Evolutionary conservation across 768 basidiomycete species (phyloP), one percentile per base, ranked within the genome.

Genomic region (Termitomyces titanicus): DNA sequence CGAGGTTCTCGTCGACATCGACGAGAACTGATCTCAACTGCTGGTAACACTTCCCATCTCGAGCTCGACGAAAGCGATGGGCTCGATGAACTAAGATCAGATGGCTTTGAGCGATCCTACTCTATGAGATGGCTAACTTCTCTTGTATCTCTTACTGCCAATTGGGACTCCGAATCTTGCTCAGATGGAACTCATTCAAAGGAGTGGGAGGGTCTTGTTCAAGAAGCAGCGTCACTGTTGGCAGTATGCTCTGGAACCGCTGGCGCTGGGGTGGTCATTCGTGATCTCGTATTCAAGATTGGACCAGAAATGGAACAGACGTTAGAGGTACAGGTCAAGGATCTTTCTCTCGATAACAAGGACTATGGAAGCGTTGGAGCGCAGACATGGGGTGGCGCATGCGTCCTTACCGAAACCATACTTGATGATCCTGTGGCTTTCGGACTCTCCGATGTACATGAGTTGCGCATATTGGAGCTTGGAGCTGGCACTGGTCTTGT

Each of bases 341-440:
- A 94, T 66, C 78, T 84, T 2, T 82, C 89, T 2, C 70, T 92
- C 40, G 79, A 85, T 47, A 85, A 89, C 53, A 71, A 77, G n/a
- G 86, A 90, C 60, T 86, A 83, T 58, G 71, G 74, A 12, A 88
- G 84, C 52, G 83, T 92, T 17, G 92, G 92, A 1, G 85, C 90
- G 25, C 92, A 94, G 70, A 94, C 92, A 0, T 95, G 92, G 93
- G 92, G 91, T 3, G 83, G 87, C 10, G 87, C 90, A 3, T 92
- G 87, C 60, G 81, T 94, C 7, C 76, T 95, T 53, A 82, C 91
- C 0, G 87, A 91, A 64, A 79, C 84, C 70, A 81, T 94, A 38
- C 80, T 79, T 3, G 77, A 84, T 27, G 65, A 74, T 29, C 88
- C 91, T 0, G 64, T 59, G 3, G 58, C 58, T 25, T 91, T 87